phyloP scores from a whole-genome alignment of 2,329 filamentous ascomycete genomes.

The Alternaria longipes region DNA sequence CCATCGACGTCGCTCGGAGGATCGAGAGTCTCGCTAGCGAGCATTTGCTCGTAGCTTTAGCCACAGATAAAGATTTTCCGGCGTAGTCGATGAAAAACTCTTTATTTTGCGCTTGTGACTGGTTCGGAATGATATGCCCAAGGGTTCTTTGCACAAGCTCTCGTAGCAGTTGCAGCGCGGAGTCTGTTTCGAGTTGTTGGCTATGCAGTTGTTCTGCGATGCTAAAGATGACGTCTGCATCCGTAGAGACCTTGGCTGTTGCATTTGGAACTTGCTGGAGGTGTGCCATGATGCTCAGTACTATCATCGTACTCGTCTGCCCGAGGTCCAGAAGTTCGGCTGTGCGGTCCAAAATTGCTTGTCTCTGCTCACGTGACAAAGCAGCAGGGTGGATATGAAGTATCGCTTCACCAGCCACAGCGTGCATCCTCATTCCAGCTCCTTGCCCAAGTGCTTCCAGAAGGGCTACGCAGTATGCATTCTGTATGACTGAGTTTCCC shows the following conservation, averaged over 20 bases:
- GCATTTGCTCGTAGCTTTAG: conserved; percentile 33
- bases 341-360: conserved; percentile 43
- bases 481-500: conserved; percentile 28
- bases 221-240: conserved; percentile 37
- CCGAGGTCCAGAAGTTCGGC: conserved; percentile 25
- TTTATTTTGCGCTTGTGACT: conserved; percentile 46
- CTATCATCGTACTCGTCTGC: conserved; percentile 12
- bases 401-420: conserved; percentile 29
- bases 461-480: conserved; percentile 33
- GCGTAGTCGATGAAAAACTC: conserved; percentile 41
- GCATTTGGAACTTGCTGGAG: conserved; percentile 50
- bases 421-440: conserved; percentile 12
- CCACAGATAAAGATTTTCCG: conserved; percentile 27
- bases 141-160: conserved; percentile 38
- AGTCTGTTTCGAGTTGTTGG: conserved; percentile 19
- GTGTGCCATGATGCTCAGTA: conserved; percentile 41
- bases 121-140: conserved; percentile 44
- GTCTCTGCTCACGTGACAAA: conserved; percentile 44
- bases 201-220: conserved; percentile 38
- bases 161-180: conserved; percentile 34
- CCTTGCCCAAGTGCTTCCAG: conserved; percentile 22
- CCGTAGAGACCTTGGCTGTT: conserved; percentile 44
- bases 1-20: conserved; percentile 36
- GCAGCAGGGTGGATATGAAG: conserved; percentile 36
- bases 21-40: conserved; percentile 36